phyloP scores from a whole-genome alignment of 176 grass and related monocot species.

The Carex littledalei region DNA sequence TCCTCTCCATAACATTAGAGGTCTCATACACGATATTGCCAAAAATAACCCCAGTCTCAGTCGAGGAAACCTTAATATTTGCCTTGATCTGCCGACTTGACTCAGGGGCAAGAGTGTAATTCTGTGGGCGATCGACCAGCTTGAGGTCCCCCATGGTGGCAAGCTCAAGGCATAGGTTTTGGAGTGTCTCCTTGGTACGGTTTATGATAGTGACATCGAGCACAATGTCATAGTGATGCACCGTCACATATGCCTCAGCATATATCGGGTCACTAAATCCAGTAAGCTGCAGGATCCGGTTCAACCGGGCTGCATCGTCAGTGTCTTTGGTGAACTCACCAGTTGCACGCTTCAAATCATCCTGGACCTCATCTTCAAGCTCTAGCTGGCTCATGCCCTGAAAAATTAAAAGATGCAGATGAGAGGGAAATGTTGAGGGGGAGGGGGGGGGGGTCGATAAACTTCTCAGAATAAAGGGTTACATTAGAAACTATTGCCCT shows the following conservation, averaged over 20 bases:
- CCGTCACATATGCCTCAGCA: slow-evolving; percentile 57
- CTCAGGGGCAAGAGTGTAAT: slow-evolving; percentile 57
- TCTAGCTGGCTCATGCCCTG: slow-evolving; percentile 71
- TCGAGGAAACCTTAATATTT: slow-evolving; percentile 72
- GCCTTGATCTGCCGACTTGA: slow-evolving; percentile 60
- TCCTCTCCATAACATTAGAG: slow-evolving; percentile 58
- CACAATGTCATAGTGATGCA: slow-evolving; percentile 67
- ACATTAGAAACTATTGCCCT: background rate
- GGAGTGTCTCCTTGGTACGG: slow-evolving; percentile 54
- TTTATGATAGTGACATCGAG: slow-evolving; percentile 66
- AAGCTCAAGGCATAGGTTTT: slow-evolving; percentile 63
- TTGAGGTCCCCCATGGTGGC: slow-evolving; percentile 70
- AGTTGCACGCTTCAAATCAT: slow-evolving; percentile 61
- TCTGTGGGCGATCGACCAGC: slow-evolving; percentile 59
- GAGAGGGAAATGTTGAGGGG: background rate
- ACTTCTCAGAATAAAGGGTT: background rate
- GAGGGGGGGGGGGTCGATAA: background rate
- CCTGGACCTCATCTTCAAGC: slow-evolving; percentile 59
- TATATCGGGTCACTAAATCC: slow-evolving; percentile 65
- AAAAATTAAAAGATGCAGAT: slow-evolving; percentile 18
- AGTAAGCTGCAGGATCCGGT: slow-evolving; percentile 58
- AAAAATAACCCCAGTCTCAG: slow-evolving; percentile 70
- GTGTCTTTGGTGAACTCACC: slow-evolving; percentile 54
- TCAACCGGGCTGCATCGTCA: slow-evolving; percentile 45
- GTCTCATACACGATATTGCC: slow-evolving; percentile 66